These are phyloP conservation scores for Geotrichum macrosporum DNA, from an alignment of 1,139 yeast species.

Conservation along the genomic window DNA sequence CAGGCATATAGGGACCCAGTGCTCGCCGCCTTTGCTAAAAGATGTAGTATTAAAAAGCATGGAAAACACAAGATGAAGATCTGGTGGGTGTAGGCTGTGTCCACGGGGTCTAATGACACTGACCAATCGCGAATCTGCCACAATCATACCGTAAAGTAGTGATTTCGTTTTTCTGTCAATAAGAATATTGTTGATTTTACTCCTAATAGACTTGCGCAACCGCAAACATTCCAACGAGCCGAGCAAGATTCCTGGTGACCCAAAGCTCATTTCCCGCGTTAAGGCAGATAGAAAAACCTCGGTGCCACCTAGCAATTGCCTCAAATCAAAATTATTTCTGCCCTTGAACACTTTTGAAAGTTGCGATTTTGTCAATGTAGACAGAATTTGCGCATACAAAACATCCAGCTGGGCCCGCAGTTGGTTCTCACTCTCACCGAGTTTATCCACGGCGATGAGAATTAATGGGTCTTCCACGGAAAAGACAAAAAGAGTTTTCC, in stretches of 20 bases:
- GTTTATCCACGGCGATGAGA: constrained; percentile 65
- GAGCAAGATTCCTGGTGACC: constrained; percentile 54
- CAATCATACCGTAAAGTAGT: constrained; percentile 58
- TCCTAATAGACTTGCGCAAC: constrained; percentile 46
- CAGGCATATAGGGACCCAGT: constrained; percentile 91
- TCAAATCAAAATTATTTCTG: constrained; percentile 75
- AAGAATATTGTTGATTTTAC: constrained; percentile 44
- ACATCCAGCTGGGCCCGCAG: constrained; percentile 63
- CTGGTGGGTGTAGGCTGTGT: constrained; percentile 67
- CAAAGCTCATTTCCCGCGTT: constrained; percentile 50
- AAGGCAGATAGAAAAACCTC: constrained; percentile 61
- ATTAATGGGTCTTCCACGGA: constrained; percentile 65
- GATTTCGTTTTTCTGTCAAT: constrained; percentile 43
- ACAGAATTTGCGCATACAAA: constrained; percentile 72
- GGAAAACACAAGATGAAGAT: constrained; percentile 58
- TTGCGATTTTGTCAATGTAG: constrained; percentile 74
- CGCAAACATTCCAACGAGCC: constrained; percentile 60
- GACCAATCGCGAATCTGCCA: constrained; percentile 53
- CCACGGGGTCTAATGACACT: constrained; percentile 59
- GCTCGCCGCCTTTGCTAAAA: constrained; percentile 58
- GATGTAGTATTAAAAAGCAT: constrained; percentile 54
- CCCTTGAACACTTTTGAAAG: constrained; percentile 63
- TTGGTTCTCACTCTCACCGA: constrained; percentile 51
- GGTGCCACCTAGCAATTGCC: constrained; percentile 66
- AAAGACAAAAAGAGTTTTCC: constrained; percentile 53